A percentile compares a stretch with the other conserved stretches of the same genome.
Conservation (phyloP, 345 rosid genomes). For the Microthlaspi erraticum region DNA sequence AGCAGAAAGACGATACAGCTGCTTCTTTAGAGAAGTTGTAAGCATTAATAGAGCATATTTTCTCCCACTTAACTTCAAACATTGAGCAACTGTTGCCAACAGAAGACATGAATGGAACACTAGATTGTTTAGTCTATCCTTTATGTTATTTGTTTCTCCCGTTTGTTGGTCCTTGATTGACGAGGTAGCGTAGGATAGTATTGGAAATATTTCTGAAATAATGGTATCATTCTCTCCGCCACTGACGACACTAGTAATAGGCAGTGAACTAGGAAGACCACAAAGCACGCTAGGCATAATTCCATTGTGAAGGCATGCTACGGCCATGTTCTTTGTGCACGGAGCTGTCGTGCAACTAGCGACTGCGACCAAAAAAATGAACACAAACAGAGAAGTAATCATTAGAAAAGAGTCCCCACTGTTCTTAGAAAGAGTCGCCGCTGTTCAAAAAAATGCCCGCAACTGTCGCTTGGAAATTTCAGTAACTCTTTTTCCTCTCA, state of each 20-base stretch:
- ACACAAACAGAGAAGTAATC: no score
- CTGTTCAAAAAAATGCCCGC: no score
- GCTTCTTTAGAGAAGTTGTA: constrained; percentile 85
- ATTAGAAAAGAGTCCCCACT: no score
- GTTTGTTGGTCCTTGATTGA: constrained; percentile 61
- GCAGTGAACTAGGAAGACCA: constrained; percentile 88
- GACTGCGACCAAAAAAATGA: no score
- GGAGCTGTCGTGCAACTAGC: no score
- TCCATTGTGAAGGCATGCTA: constrained; percentile 82
- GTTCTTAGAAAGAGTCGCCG: no score
- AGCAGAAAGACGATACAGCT: constrained; percentile 76
- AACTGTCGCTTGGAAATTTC: no score
- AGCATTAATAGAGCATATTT: constrained; percentile 85
- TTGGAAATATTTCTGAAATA: constrained; percentile 76
- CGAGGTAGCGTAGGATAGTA: constrained; percentile 67
- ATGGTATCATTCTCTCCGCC: constrained; percentile 97
- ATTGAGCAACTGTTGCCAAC: constrained; percentile 80
- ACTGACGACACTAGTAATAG: constrained; percentile 78
- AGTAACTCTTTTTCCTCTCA: no score
- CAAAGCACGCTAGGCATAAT: constrained; percentile 79
- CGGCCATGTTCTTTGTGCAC: no score
- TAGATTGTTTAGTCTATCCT: constrained; percentile 66
- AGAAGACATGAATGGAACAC: constrained; percentile 69
- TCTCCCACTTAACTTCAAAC: constrained; percentile 85
- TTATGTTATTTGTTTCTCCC: constrained; percentile 57